A percentile compares a stretch with the other conserved stretches of the same genome.
Conservation (phyloP, 2,329 filamentous ascomycete species). For the Ambrosiella beaveri region DNA sequence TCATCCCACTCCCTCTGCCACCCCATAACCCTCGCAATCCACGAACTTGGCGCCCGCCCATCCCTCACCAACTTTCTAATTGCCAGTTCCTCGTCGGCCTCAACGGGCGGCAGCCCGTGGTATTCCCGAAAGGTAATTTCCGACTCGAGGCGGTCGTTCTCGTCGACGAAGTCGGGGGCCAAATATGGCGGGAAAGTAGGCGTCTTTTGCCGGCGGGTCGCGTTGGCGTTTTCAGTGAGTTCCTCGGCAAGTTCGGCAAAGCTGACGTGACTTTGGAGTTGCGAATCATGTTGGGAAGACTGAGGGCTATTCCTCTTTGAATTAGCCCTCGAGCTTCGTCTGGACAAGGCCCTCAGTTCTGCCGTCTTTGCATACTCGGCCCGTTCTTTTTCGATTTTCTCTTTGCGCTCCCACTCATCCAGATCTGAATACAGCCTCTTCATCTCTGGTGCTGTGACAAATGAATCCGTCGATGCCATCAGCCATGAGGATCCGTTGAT, state of each 20-base stretch:
- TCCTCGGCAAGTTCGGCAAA: constrained; percentile 18
- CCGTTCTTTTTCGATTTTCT: constrained; percentile 28
- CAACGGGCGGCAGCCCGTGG: constrained; percentile 23
- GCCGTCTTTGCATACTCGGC: neutral
- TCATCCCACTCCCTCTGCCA: constrained; percentile 31
- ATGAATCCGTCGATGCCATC: constrained; percentile 31
- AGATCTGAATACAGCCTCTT: constrained; percentile 25
- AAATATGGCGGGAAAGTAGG: constrained; percentile 14
- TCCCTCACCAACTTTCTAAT: constrained; percentile 39
- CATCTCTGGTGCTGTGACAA: neutral
- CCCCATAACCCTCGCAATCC: constrained; percentile 40
- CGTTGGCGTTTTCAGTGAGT: neutral
- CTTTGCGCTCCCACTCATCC: constrained; percentile 25
- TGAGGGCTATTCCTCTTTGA: neutral
- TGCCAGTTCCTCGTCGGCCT: constrained; percentile 39
- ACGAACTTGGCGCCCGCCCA: constrained; percentile 34
- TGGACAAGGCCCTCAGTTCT: constrained; percentile 2
- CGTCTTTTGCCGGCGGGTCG: neutral
- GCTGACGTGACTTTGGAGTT: constrained; percentile 27
- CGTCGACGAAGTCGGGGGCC: constrained; percentile 45
- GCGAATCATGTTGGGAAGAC: constrained; percentile 3
- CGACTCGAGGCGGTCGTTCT: constrained; percentile 41
- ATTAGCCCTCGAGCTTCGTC: constrained; percentile 4
- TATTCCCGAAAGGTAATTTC: constrained; percentile 5
- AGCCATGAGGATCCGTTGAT: constrained; percentile 55